Percentiles rank a stretch among this genome's conserved stretches.
Evolutionary conservation across 352 stramenopile genomes (phyloP).

Genomic region (Globisporangium radiosum): DNA sequence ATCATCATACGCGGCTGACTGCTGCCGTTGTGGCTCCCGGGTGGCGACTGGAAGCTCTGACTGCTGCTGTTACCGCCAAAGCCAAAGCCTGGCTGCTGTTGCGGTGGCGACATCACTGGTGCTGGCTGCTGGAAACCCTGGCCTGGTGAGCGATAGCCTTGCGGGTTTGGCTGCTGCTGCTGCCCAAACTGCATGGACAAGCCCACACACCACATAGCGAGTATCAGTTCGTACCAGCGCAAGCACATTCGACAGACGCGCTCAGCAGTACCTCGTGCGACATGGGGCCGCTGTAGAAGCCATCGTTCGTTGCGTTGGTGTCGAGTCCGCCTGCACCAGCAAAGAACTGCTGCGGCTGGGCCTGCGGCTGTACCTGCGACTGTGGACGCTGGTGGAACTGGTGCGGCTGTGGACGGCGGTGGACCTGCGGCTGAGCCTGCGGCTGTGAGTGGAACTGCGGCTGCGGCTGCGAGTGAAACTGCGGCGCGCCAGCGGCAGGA

Average conservation of each 20-base stretch:
- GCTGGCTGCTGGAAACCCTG: conserved; percentile 1
- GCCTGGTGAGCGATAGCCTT: conserved; percentile 21
- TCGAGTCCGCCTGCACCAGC: neutral
- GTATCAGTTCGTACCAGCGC: too few relatives aligned
- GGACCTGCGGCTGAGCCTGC: conserved; percentile 24
- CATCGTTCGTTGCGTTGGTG: conserved; percentile 14
- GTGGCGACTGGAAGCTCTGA: conserved; percentile 15
- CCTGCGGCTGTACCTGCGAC: conserved; percentile 15
- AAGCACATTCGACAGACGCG: too few relatives aligned
- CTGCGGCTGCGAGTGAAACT: conserved; percentile 30
- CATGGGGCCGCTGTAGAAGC: conserved; percentile 26
- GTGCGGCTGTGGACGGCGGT: conserved; percentile 40
- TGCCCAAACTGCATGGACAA: conserved; percentile 26
- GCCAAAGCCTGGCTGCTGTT: conserved; percentile 18
- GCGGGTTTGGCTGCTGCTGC: conserved; percentile 14
- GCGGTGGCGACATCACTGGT: conserved; percentile 2
- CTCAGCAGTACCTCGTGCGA: conserved; percentile 26
- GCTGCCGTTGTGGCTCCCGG: conserved; percentile 11
- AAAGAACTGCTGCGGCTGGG: conserved; percentile 15
- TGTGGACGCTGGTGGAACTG: conserved; percentile 44
- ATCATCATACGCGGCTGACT: conserved; percentile 14
- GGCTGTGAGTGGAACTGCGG: conserved; percentile 27
- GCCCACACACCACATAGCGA: neutral
- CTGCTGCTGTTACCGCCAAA: neutral
- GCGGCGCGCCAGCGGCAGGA: conserved; percentile 12